A percentile compares a stretch with the other conserved stretches of the same genome.
Evolutionary conservation across 805 yeast species (phyloP).

Genomic region (Danielia oregonensis): DNA sequence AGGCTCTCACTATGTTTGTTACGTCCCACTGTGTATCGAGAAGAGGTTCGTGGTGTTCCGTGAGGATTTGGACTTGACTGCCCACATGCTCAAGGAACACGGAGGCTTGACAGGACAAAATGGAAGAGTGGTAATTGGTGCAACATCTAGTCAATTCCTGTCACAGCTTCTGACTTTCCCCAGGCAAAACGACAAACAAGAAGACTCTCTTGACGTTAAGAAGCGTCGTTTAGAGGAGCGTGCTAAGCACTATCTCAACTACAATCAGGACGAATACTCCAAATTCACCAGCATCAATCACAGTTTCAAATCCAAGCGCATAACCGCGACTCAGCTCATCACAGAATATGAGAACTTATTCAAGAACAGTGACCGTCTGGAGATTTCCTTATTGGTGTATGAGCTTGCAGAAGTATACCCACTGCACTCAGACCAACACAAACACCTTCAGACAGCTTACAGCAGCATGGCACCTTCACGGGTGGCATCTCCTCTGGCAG

Average conservation of each 20-base stretch:
- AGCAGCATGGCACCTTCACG: slow-evolving; percentile 18
- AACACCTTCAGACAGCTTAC: slow-evolving; percentile 29
- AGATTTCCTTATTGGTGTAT: slow-evolving; percentile 52
- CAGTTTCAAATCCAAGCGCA: slow-evolving; percentile 40
- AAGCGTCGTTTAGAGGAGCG: slow-evolving; percentile 72
- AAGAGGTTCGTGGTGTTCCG: slow-evolving; percentile 89
- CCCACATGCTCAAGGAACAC: slow-evolving; percentile 85
- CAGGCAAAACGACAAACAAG: slow-evolving; percentile 17
- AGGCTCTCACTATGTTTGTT: slow-evolving; percentile 71
- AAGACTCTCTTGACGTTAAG: slow-evolving; percentile 46
- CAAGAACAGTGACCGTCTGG: slow-evolving; percentile 35
- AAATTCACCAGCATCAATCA: slow-evolving; percentile 49
- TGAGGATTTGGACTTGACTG: slow-evolving; percentile 79
- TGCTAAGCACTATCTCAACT: slow-evolving; percentile 73
- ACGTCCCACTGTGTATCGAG: slow-evolving; percentile 74
- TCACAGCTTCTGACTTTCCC: slow-evolving; percentile 63
- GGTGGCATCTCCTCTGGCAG: slow-evolving; percentile 13
- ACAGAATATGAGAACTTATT: slow-evolving; percentile 48
- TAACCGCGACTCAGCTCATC: slow-evolving; percentile 48
- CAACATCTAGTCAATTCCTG: slow-evolving; percentile 40
- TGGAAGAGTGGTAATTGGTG: slow-evolving; percentile 39
- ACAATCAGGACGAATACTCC: slow-evolving; percentile 44
- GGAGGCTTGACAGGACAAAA: slow-evolving; percentile 50
- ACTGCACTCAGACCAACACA: slow-evolving; percentile 39
- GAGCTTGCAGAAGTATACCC: slow-evolving; percentile 61